phyloP scores from a whole-genome alignment of 2,329 filamentous ascomycete species.

The Neofusicoccum laricinum region DNA sequence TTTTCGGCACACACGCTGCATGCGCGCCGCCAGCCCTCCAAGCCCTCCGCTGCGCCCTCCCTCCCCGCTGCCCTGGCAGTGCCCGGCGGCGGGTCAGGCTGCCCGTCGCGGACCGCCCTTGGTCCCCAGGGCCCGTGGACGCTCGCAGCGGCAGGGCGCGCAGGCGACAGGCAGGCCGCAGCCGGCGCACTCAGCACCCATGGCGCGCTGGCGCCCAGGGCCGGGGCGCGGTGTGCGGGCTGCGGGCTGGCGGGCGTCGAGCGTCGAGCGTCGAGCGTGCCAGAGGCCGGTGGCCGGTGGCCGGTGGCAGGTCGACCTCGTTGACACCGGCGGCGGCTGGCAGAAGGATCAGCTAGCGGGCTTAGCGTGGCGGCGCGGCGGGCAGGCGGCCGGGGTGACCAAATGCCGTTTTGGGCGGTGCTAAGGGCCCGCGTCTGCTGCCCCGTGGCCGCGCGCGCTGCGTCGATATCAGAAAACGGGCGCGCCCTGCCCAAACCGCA shows the following conservation, averaged over 20 bases:
- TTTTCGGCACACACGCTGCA: conserved; percentile 9
- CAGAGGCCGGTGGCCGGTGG: too few relatives aligned
- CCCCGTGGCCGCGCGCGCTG: background rate
- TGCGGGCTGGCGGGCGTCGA: too few relatives aligned
- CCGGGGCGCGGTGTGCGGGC: too few relatives aligned
- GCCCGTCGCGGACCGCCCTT: too few relatives aligned
- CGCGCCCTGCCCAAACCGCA: background rate
- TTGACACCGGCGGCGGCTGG: conserved; percentile 2
- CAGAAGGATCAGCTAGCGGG: conserved; percentile 9
- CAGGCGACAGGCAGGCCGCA: background rate
- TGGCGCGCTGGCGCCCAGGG: background rate
- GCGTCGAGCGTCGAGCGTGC: too few relatives aligned
- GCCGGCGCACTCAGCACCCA: background rate
- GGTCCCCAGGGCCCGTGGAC: too few relatives aligned
- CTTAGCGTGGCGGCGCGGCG: background rate
- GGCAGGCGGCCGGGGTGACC: background rate
- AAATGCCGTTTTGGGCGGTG: background rate
- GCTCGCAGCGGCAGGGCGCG: too few relatives aligned
- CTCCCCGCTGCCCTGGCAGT: background rate
- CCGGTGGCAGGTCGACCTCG: background rate
- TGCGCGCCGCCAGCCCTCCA: background rate
- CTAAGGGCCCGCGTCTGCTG: background rate
- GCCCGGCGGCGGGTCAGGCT: background rate
- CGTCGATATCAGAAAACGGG: conserved; percentile 12
- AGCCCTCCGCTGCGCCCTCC: conserved; percentile 8